Evolutionary conservation across 2,329 filamentous ascomycete genomes (phyloP).

Genomic region (Dactylellina drechsleri): DNA sequence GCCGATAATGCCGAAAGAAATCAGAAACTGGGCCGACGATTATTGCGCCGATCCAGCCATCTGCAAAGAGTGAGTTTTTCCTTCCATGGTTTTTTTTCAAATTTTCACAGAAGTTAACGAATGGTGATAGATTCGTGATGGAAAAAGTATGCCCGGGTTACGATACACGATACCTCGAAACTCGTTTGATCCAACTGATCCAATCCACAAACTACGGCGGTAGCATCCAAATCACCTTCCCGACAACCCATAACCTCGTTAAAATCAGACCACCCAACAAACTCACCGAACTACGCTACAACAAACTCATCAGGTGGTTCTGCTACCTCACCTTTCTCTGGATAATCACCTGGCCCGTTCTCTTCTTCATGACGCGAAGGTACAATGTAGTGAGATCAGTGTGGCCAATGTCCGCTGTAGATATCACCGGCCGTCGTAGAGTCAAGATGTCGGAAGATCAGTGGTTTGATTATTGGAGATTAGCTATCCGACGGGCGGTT

Average conservation of each 20-base stretch:
- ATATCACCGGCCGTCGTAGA: slow-evolving; percentile 27
- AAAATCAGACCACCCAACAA: slow-evolving; percentile 73
- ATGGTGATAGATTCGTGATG: slow-evolving; percentile 57
- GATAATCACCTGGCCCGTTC: slow-evolving; percentile 75
- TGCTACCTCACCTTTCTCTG: slow-evolving; percentile 75
- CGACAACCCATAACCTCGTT: slow-evolving; percentile 68
- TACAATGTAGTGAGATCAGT: slow-evolving; percentile 73
- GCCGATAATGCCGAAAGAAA: slow-evolving; percentile 61
- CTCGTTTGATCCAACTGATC: slow-evolving; percentile 69
- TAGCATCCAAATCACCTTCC: slow-evolving; percentile 69
- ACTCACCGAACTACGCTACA: slow-evolving; percentile 74
- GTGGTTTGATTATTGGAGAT: slow-evolving; percentile 73
- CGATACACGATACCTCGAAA: slow-evolving; percentile 68
- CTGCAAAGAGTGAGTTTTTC: slow-evolving; percentile 64
- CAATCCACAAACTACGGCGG: slow-evolving; percentile 75
- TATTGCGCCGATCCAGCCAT: slow-evolving; percentile 71
- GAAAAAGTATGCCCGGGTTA: slow-evolving; percentile 67
- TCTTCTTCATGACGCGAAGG: slow-evolving; percentile 74
- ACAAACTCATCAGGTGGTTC: slow-evolving; percentile 71
- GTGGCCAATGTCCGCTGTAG: slow-evolving; percentile 64
- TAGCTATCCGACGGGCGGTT: slow-evolving; percentile 70
- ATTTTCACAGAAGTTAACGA: slow-evolving; percentile 59
- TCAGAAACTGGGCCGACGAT: slow-evolving; percentile 74
- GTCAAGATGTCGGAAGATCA: slow-evolving; percentile 64
- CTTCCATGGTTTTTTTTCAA: background rate